Conservation (phyloP, 345 rosid species). For the Murraya koenigii region DNA sequence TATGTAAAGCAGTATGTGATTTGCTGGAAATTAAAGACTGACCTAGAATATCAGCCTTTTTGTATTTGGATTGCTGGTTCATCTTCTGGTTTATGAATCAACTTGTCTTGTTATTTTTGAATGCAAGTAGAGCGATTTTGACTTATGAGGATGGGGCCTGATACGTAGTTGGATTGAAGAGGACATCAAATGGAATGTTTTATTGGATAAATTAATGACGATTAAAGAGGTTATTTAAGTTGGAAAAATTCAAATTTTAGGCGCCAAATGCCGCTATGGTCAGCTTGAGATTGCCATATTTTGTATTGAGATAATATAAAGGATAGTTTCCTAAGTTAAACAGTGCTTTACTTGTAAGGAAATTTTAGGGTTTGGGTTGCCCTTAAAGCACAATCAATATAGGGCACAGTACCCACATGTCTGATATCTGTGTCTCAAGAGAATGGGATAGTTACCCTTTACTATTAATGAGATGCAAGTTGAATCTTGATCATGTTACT, state of each 20-base stretch:
- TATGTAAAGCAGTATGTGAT: background rate
- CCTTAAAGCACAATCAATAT: constrained; percentile 48
- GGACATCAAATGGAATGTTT: constrained; percentile 23
- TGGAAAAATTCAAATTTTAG: constrained; percentile 25
- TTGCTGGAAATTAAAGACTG: constrained; percentile 12
- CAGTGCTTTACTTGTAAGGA: constrained; percentile 47
- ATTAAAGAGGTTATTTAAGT: constrained; percentile 30
- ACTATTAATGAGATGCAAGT: background rate
- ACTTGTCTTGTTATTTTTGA: constrained; percentile 14
- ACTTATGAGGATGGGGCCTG: constrained; percentile 15
- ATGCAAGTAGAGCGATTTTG: constrained; percentile 8
- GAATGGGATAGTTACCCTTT: background rate
- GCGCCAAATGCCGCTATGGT: constrained; percentile 32
- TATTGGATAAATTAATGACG: constrained; percentile 12
- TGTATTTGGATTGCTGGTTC: constrained; percentile 19
- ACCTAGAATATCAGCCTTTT: constrained; percentile 25
- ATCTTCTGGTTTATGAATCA: constrained; percentile 8
- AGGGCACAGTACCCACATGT: constrained; percentile 12
- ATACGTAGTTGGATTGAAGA: constrained; percentile 29
- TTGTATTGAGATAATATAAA: background rate
- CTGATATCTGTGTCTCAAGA: constrained; percentile 1
- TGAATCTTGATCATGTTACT: background rate
- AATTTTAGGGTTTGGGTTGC: constrained; percentile 29
- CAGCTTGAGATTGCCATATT: constrained; percentile 1
- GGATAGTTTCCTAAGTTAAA: background rate